A percentile compares a stretch with the other conserved stretches of the same genome.
phyloP scores from a whole-genome alignment of 2,329 filamentous ascomycete genomes.

The Cladophialophora exuberans region DNA sequence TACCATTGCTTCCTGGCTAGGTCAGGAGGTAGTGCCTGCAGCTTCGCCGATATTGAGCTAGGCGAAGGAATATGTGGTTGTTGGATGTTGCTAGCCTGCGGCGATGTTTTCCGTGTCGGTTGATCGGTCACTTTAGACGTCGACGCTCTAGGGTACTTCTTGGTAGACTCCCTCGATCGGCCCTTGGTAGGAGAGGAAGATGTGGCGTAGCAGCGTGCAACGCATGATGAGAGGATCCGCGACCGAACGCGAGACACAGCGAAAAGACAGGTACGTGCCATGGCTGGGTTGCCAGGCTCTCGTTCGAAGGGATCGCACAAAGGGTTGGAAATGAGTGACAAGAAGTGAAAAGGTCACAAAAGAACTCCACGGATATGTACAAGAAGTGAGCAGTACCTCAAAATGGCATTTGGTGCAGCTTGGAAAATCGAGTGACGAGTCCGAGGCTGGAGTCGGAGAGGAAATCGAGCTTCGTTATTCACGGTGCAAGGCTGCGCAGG shows the following conservation, averaged over 20 bases:
- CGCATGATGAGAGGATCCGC: conserved; percentile 4
- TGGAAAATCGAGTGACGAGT: neutral
- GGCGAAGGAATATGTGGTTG: conserved; percentile 1
- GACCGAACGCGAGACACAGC: conserved; percentile 14
- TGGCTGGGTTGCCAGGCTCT: neutral
- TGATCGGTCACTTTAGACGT: neutral
- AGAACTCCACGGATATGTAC: neutral
- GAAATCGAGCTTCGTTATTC: no score
- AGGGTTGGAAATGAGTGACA: neutral
- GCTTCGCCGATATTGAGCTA: neutral
- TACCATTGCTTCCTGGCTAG: conserved; percentile 21
- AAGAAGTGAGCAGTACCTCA: neutral
- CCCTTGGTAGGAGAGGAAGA: neutral
- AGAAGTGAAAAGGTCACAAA: neutral
- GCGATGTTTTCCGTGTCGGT: neutral
- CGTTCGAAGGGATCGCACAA: neutral
- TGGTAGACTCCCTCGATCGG: neutral
- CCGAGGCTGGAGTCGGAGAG: no score
- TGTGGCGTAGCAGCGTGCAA: conserved; percentile 15
- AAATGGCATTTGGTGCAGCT: neutral
- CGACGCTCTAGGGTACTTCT: neutral
- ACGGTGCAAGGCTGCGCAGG: neutral
- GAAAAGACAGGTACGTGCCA: conserved; percentile 8
- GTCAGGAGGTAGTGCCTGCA: conserved; percentile 11
- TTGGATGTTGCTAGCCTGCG: neutral